phyloP scores from a whole-genome alignment of 2,329 filamentous ascomycete species.

The Penicillium brevicompactum region DNA sequence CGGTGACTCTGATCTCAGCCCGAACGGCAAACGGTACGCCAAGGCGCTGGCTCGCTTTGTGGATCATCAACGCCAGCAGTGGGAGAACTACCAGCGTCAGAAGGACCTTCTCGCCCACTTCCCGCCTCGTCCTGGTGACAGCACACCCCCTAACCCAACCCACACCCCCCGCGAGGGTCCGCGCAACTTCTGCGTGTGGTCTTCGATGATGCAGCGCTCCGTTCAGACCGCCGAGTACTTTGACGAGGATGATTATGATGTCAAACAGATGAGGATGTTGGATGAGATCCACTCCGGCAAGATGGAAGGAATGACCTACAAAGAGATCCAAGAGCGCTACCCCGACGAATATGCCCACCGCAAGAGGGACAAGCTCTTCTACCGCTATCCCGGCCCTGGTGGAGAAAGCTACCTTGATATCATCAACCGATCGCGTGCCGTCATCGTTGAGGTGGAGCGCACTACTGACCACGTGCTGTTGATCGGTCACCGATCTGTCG shows the following conservation, averaged over 20 bases:
- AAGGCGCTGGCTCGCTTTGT: slow-evolving; percentile 81
- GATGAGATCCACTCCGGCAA: slow-evolving; percentile 92
- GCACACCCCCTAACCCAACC: slow-evolving; percentile 92
- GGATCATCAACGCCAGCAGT: slow-evolving; percentile 74
- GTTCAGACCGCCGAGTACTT: slow-evolving; percentile 88
- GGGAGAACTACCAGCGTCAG: slow-evolving; percentile 79
- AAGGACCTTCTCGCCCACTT: slow-evolving; percentile 77
- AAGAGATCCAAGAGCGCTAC: slow-evolving; percentile 78
- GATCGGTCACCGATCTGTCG: slow-evolving; percentile 89
- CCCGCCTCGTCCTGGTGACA: slow-evolving; percentile 87
- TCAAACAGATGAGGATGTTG: slow-evolving; percentile 97
- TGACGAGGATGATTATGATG: slow-evolving; percentile 92
- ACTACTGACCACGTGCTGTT: slow-evolving; percentile 95
- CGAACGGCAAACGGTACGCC: slow-evolving; percentile 78
- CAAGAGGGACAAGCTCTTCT: slow-evolving; percentile 84
- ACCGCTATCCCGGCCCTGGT: slow-evolving; percentile 93
- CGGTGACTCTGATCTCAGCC: slow-evolving; percentile 82
- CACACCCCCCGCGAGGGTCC: slow-evolving; percentile 61
- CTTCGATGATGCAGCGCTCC: slow-evolving; percentile 90
- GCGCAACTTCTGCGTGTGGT: slow-evolving; percentile 97
- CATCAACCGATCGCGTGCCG: slow-evolving; percentile 89
- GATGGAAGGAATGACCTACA: slow-evolving; percentile 94
- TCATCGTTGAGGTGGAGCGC: slow-evolving; percentile 95
- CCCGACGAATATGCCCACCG: slow-evolving; percentile 81
- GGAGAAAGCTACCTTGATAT: slow-evolving; percentile 97